Evolutionary conservation across 2,329 filamentous ascomycete species (phyloP).

Genomic region (Diaporthe sp.): DNA sequence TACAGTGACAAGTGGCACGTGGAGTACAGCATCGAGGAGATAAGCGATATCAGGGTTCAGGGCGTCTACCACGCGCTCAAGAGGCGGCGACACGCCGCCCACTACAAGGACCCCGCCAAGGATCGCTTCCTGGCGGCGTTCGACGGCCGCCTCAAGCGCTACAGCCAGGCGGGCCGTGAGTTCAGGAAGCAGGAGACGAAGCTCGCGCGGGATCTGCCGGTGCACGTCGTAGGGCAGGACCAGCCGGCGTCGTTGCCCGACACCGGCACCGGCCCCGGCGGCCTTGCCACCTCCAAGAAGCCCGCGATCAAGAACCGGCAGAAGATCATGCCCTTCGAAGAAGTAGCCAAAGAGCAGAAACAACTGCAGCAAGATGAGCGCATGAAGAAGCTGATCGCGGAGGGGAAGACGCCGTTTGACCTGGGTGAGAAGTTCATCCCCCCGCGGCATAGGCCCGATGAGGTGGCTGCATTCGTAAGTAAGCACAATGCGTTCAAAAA

Average conservation of each 20-base stretch:
- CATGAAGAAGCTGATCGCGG: background rate
- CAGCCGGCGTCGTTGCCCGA: background rate
- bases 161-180: constrained; percentile 66
- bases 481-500: background rate
- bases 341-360: too few species aligned
- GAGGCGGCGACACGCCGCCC: constrained; percentile 63
- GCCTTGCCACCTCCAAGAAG: background rate
- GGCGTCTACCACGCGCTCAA: constrained; percentile 69
- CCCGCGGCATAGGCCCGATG: background rate
- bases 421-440: too few species aligned
- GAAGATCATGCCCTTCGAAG: too few species aligned
- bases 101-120: constrained; percentile 55
- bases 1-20: constrained; percentile 72
- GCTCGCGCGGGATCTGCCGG: constrained; percentile 59
- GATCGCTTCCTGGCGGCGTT: constrained; percentile 55
- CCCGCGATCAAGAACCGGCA: background rate
- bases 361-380: too few species aligned
- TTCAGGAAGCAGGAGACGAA: constrained; percentile 69
- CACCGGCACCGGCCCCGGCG: background rate
- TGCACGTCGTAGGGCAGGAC: constrained; percentile 61
- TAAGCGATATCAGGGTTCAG: constrained; percentile 59
- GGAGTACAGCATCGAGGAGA: constrained; percentile 81
- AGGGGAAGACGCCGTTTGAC: background rate
- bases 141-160: constrained; percentile 52
- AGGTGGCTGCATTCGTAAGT: background rate